Percentiles rank a stretch among this genome's conserved stretches.
Conservation (phyloP, 2,329 filamentous ascomycete species). For the Metarhizium humberi region DNA sequence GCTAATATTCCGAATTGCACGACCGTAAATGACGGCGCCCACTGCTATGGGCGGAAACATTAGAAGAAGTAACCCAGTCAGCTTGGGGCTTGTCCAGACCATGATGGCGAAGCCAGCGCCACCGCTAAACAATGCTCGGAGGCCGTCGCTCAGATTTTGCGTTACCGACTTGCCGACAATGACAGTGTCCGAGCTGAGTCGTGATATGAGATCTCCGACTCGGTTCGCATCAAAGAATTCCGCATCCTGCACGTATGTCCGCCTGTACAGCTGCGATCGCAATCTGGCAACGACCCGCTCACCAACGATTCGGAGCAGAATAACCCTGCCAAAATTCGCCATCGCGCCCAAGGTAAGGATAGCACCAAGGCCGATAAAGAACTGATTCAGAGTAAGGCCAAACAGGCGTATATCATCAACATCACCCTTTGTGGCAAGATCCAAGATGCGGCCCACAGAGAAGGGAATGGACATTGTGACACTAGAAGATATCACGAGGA, state of each 20-base stretch:
- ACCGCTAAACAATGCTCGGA: slow-evolving; percentile 83
- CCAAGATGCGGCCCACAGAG: slow-evolving; percentile 90
- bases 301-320: slow-evolving; percentile 86
- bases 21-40: slow-evolving; percentile 84
- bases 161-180: slow-evolving; percentile 98
- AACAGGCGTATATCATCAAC: slow-evolving; percentile 64
- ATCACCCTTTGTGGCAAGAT: slow-evolving; percentile 71
- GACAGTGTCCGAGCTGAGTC: slow-evolving; percentile 90
- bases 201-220: slow-evolving; percentile 90
- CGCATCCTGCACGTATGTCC: slow-evolving; percentile 93
- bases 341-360: slow-evolving; percentile 76
- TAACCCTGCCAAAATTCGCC: slow-evolving; percentile 89
- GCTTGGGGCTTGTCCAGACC: slow-evolving; percentile 87
- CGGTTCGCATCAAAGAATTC: slow-evolving; percentile 98
- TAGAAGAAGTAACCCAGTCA: slow-evolving; percentile 77
- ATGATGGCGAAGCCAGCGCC: slow-evolving; percentile 84
- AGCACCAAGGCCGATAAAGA: slow-evolving; percentile 71
- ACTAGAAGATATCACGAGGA: slow-evolving; percentile 79
- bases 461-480: slow-evolving; percentile 97
- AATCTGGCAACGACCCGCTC: slow-evolving; percentile 89
- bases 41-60: slow-evolving; percentile 88
- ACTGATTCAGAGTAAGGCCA: slow-evolving; percentile 75
- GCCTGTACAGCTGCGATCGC: slow-evolving; percentile 79
- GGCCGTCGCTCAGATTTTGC: slow-evolving; percentile 93
- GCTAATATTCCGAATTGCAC: slow-evolving; percentile 80